Percentiles rank a stretch among this genome's conserved stretches.
phyloP scores from a whole-genome alignment of 2,329 filamentous ascomycete species.

The Calonectria ilicicola region DNA sequence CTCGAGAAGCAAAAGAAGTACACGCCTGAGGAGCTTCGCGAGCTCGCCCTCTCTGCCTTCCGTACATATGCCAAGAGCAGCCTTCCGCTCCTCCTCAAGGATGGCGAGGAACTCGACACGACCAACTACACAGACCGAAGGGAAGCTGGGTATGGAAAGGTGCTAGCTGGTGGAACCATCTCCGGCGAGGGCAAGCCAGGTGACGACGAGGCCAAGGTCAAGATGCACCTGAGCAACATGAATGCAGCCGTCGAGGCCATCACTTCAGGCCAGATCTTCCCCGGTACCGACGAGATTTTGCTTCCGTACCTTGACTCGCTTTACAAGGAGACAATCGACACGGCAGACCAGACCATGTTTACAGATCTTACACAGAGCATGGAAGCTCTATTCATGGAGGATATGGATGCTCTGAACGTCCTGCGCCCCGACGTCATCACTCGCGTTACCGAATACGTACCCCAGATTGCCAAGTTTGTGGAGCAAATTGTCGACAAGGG shows the following conservation, averaged over 20 bases:
- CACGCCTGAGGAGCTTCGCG: constrained; percentile 57
- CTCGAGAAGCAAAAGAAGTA: constrained; percentile 79
- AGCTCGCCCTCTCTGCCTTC: constrained; percentile 66
- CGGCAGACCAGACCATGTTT: constrained; percentile 78
- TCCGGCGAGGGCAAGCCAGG: constrained; percentile 71
- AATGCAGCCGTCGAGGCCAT: constrained; percentile 63
- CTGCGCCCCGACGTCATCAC: constrained; percentile 85
- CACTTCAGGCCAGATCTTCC: constrained; percentile 61
- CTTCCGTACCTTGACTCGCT: constrained; percentile 84
- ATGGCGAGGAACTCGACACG: constrained; percentile 57
- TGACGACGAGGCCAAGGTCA: constrained; percentile 87
- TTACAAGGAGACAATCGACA: constrained; percentile 72
- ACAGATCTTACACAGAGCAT: constrained; percentile 87
- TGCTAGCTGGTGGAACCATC: constrained; percentile 67
- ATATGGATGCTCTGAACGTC: constrained; percentile 90
- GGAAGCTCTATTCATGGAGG: constrained; percentile 87
- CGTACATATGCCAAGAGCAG: constrained; percentile 66
- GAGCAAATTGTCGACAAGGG: constrained; percentile 85
- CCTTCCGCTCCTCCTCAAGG: constrained; percentile 62
- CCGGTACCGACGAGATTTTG: constrained; percentile 74
- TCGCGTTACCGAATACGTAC: constrained; percentile 91
- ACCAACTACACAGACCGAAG: constrained; percentile 63
- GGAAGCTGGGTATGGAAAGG: constrained; percentile 65
- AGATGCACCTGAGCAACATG: constrained; percentile 85
- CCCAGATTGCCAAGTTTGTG: constrained; percentile 88